Base-by-base conservation (phyloP, 345 rosid species). In the Euphorbia pulcherrima region DNA sequence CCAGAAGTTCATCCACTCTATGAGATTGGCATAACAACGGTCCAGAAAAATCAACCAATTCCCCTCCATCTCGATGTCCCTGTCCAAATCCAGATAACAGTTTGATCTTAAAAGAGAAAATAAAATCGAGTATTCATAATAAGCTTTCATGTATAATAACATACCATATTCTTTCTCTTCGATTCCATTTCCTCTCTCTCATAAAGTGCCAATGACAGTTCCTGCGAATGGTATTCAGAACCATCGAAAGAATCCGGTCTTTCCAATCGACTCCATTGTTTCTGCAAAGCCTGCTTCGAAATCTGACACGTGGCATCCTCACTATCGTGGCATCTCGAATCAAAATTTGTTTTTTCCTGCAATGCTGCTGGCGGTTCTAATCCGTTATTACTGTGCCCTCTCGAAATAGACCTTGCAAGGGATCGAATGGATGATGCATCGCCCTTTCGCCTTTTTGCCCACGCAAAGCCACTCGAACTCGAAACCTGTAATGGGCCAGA, bases 401-500 rank as follows among this genome's bases (percentile, higher is more conserved):
- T 85, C 39, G 97, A 90, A 57, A 62, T 79, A 29, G 96, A 85
- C 69, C 90, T 78, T 53, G 55, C 74, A 73, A 87, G 85, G 37
- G 89, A 82, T 74, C 83, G 82, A 69, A 54, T 30, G 21, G 83
- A 80, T 71, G 83, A 80, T 71, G 80, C 78, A 21, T 87, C 87
- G 65, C 85, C 91, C 71, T 82, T 94, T 74, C 76, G 82, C 61
- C 92, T 81, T 79, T 79, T 91, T 29, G 91, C 99, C 99, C 99
- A 91, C 55, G 92, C 91, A 82, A 93, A 93, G 74, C 97, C 96
- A 74, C 87, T 88, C 40, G 97, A 93, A 28, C 81, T 72, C 58
- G 96, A 81, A 69, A 93, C 90, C 79, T 89, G 94, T 58, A 91
- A 78, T 28, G 95, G 97, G 53, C 95, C 95, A 48, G 97, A 89